Percentiles rank a stretch among this genome's conserved stretches.
Conservation (phyloP, 208 protist genomes). For the Tritrichomonas musculus region DNA sequence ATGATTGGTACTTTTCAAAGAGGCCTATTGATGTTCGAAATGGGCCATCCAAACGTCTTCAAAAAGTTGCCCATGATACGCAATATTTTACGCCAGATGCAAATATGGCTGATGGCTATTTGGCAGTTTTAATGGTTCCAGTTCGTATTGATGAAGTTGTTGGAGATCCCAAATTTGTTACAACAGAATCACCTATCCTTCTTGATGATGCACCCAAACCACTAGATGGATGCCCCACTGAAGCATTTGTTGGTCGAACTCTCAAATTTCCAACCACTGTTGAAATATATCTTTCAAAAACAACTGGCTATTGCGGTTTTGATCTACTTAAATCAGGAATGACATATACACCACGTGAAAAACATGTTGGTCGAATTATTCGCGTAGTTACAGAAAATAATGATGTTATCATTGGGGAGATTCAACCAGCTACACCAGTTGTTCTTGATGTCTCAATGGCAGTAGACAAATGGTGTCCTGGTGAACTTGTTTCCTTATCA, state of each 20-base stretch:
- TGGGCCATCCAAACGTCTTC: not conserved
- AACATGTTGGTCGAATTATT: not conserved
- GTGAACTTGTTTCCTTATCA: not conserved
- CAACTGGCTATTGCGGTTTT: not conserved
- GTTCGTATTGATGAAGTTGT: conserved; percentile 6
- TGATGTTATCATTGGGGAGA: not conserved
- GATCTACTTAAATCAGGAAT: not conserved
- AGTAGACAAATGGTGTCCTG: not conserved
- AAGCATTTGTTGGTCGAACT: not conserved
- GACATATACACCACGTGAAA: too few species aligned
- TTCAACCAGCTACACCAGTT: not conserved
- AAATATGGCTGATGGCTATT: not conserved
- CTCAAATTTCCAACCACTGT: not conserved
- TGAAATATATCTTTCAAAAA: not conserved
- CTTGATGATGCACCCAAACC: too few species aligned
- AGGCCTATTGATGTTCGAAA: not conserved
- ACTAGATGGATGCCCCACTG: not conserved
- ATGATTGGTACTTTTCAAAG: not conserved
- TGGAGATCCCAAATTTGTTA: not conserved
- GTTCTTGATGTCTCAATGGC: not conserved
- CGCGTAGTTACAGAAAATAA: not conserved
- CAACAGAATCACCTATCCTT: too few species aligned
- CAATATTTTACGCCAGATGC: not conserved
- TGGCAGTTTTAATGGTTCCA: not conserved
- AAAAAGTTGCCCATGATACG: too few species aligned